Evolutionary conservation across 2,329 filamentous ascomycete species (phyloP), one percentile per base, ranked within the genome.

Genomic region (Arthrobotrys conoides): DNA sequence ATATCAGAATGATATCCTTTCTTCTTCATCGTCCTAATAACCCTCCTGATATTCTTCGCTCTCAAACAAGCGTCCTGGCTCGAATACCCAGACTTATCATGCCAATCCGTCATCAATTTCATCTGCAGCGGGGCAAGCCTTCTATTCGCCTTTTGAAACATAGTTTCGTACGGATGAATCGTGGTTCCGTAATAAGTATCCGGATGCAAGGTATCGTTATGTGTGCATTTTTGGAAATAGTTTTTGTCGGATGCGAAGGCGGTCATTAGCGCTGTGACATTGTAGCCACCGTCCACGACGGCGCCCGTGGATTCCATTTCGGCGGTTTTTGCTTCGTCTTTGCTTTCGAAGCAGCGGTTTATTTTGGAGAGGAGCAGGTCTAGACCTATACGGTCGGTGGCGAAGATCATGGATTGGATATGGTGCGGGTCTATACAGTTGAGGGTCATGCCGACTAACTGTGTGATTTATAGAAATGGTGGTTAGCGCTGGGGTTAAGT

Each of bases 391-490:
- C 76, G 59, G 81, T 85, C 84, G 12, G 84, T 85, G 10, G 84
- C 84, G 81, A 82, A 84, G 63, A 85, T 82, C 82, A 84, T 84
- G 51, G 83, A 83, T 76, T 85, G 83, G 3, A 85, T 78, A 76
- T 85, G 84, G 63, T 82, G 82, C 70, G 5, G 84, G 84, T 16
- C 75, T 71, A n/a, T n/a, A 81, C 84, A 85, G 77, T 83, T 85
- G 22, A 81, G 80, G 0, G 84, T 84, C 81, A 84, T 83, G 16
- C 84, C 85, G 3, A 85, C 83, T 30, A 85, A 82, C 84, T 85
- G n/a, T 38, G 27, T n/a, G 10, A 12, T n/a, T n/a, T n/a, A 30
- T 6, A 30, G 27, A 30, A 3, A 6, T 30, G 6, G 27, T 6
- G 27, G 27, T 30, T 6, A 30, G 27, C 27, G 6, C 27, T 30